These are phyloP conservation scores for Clarireedia paspali DNA, from an alignment of 2,329 filamentous ascomycete species.

Conservation along the genomic window DNA sequence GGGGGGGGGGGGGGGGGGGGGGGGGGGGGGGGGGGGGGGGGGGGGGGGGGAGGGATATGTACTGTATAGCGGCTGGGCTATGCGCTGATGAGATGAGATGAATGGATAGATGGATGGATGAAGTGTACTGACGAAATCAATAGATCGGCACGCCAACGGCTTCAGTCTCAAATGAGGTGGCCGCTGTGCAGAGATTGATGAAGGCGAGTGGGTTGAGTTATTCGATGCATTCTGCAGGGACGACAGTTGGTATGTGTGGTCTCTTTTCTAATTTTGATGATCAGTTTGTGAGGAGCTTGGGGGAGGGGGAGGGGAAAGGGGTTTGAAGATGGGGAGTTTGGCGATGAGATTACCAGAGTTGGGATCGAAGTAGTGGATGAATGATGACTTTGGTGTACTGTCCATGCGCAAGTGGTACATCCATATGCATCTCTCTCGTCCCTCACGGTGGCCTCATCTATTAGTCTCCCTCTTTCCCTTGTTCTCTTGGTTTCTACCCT, in stretches of 20 bases:
- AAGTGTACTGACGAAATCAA: too few species aligned
- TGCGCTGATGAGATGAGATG: too few species aligned
- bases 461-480: background rate
- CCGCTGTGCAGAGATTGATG: conserved; percentile 79
- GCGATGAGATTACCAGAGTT: too few species aligned
- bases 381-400: background rate
- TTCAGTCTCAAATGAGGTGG: conserved; percentile 77
- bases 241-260: conserved; percentile 66
- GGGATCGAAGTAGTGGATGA: too few species aligned
- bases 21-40: too few species aligned
- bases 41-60: too few species aligned
- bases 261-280: too few species aligned
- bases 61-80: background rate
- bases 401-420: background rate
- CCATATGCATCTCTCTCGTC: background rate
- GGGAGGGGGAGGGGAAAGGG: background rate
- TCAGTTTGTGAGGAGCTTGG: background rate
- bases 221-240: conserved; percentile 88
- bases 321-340: background rate
- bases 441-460: background rate
- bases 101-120: background rate
- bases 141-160: conserved; percentile 72
- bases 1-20: too few species aligned
- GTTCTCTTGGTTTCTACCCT: background rate
- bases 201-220: conserved; percentile 74